phyloP scores from a whole-genome alignment of 2,329 filamentous ascomycete genomes.

The Ascochyta lentis region DNA sequence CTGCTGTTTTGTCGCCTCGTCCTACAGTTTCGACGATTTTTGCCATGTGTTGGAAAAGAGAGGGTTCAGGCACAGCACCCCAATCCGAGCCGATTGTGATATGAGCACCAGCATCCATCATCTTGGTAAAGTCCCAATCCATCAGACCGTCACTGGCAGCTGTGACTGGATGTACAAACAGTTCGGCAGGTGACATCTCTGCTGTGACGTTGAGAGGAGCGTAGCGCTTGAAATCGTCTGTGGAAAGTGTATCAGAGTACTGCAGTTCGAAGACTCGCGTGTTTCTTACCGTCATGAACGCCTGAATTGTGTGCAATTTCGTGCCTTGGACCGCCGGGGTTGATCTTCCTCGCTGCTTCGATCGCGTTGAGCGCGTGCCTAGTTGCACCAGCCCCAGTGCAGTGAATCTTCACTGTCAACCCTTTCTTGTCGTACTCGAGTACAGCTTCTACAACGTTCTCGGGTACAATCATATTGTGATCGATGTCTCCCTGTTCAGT shows the following conservation, averaged over 20 bases:
- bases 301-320: constrained; percentile 42
- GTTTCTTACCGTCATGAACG: constrained; percentile 24
- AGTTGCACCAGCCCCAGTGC: constrained; percentile 40
- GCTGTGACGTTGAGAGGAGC: constrained; percentile 40
- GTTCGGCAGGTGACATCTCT: constrained; percentile 43
- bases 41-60: constrained; percentile 20
- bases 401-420: constrained; percentile 46
- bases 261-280: background rate
- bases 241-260: background rate
- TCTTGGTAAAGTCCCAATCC: constrained; percentile 39
- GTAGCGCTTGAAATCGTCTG: constrained; percentile 40
- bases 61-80: constrained; percentile 25
- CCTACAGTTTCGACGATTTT: constrained; percentile 22
- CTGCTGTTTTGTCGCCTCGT: constrained; percentile 15
- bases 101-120: constrained; percentile 31
- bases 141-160: constrained; percentile 20
- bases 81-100: constrained; percentile 44
- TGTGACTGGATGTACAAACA: constrained; percentile 29
- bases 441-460: constrained; percentile 32
- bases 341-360: constrained; percentile 30
- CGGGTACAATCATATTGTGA: constrained; percentile 24
- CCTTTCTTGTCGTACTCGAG: constrained; percentile 39
- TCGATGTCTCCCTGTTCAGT: constrained; percentile 34
- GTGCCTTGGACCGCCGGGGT: constrained; percentile 39
- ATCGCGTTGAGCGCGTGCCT: constrained; percentile 42